A percentile compares a stretch with the other conserved stretches of the same genome.
These are phyloP conservation scores for Thuja plicata DNA, from an alignment of 83 land plant genomes.

Conservation along the genomic window DNA sequence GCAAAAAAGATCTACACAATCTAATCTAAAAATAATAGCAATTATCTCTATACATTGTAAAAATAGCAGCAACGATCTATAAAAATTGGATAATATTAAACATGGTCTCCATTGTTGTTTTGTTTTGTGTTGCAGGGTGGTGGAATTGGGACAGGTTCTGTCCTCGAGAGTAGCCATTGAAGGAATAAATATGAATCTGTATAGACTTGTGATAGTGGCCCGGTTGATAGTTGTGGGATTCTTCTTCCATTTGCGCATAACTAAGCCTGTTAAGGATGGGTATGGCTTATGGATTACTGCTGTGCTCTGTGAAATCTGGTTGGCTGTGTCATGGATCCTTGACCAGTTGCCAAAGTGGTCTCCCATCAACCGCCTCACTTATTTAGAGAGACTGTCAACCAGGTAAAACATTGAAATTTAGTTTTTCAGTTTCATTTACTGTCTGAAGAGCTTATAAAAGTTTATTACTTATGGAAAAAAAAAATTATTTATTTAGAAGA, in stretches of 20 bases:
- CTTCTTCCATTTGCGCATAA: conserved; percentile 64
- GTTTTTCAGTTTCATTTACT: no score
- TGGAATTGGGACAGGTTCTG: conserved; percentile 24
- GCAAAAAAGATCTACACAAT: no score
- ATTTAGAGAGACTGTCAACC: conserved; percentile 48
- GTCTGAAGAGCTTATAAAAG: no score
- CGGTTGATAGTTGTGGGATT: conserved; percentile 57
- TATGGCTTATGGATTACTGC: conserved; percentile 74
- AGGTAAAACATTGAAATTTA: conserved; percentile 29
- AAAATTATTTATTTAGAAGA: no score
- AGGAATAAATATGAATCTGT: conserved; percentile 38
- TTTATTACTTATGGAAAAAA: no score
- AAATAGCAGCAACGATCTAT: no score
- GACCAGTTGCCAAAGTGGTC: conserved; percentile 83
- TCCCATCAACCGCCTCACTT: conserved; percentile 57
- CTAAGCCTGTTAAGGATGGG: conserved; percentile 68
- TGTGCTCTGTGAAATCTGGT: conserved; percentile 74
- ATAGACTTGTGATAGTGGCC: conserved; percentile 53
- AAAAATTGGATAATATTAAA: no score
- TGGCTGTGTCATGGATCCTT: conserved; percentile 75
- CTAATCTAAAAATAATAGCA: no score
- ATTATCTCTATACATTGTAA: no score
- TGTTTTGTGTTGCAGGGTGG: background rate
- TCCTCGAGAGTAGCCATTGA: conserved; percentile 43
- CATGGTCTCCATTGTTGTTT: background rate